These are phyloP conservation scores for Trametes gibbosa DNA, from an alignment of 768 basidiomycete species.

Conservation along the genomic window DNA sequence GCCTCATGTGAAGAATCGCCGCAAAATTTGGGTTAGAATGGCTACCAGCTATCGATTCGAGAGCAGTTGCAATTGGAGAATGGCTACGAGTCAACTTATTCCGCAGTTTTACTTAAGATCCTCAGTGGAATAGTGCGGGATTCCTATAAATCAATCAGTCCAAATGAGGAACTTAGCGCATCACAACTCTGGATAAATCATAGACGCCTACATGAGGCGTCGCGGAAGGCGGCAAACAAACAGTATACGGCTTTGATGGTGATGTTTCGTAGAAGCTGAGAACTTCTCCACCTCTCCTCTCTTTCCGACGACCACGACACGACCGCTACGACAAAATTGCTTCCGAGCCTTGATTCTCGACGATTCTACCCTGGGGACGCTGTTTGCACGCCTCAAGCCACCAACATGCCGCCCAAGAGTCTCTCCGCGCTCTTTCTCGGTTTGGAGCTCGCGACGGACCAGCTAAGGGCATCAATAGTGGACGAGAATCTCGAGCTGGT, in stretches of 20 bases:
- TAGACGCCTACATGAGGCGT: conserved; percentile 18
- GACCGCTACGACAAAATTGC: conserved; percentile 18
- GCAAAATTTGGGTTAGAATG: too few relatives aligned
- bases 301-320: conserved; percentile 22
- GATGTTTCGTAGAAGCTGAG: conserved; percentile 20
- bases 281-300: conserved; percentile 8
- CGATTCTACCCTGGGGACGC: conserved; percentile 3
- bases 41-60: too few relatives aligned
- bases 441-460: conserved; percentile 82
- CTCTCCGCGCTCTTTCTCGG: conserved; percentile 71
- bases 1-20: too few relatives aligned
- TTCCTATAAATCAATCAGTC: background rate
- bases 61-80: too few relatives aligned
- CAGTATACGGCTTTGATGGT: conserved; percentile 19
- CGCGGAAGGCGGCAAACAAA: conserved; percentile 16
- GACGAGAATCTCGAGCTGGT: conserved; percentile 81
- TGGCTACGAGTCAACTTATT: too few relatives aligned
- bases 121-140: too few relatives aligned
- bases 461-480: conserved; percentile 78
- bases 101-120: too few relatives aligned
- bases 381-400: conserved; percentile 2
- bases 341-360: conserved; percentile 5
- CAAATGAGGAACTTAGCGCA: background rate
- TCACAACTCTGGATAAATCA: background rate
- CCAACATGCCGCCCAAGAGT: conserved; percentile 36